Evolutionary conservation across 208 protist genomes (phyloP), one percentile per base, ranked within the genome.

Genomic region (Willaertia magna): DNA sequence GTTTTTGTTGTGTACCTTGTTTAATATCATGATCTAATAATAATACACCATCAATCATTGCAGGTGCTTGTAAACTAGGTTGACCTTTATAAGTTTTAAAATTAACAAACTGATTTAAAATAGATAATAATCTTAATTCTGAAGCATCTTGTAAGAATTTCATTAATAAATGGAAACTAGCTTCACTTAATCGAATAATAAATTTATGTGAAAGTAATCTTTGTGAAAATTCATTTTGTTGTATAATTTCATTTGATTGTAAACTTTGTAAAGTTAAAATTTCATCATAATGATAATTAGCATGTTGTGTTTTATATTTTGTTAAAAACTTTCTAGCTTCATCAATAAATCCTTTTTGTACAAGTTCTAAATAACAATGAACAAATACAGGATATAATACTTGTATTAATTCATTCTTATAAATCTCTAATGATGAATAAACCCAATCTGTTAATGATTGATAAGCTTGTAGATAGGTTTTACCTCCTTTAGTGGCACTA

Each of bases 371-470:
- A 74, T 81, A 85, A 67, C 49, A 85, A 42, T 85, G 83, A 42
- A 85, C 49, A 44, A 85, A 85, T 0, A 85, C 44, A 74, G 83
- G 83, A 46, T 85, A 85, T 9, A 85, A 85, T 22, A 85, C 49
- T 81, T 81, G 74, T 46, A 85, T 52, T 4, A 85, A 3, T 79
- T 85, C 83, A 52, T 78, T 79, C 49, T 81, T 81, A 18, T 81
- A 81, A 51, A 81, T 81, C 11, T 81, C 76, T 7, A 81, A 43
- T 39, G 76, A 81, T 7, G 76, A 51, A 39, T 44, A 81, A 2
- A 81, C 76, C 76, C 76, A 81, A 34, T 81, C 44, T 4, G 44
- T 81, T 7, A 81, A 42, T 44, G 76, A 46, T 39, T 81, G 76
- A 51, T 81, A 81, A 12, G 76, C 76, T 51, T 81, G 76, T 2